phyloP scores from a whole-genome alignment of 1,139 yeast genomes.

The Debaryomyces subglobosus region DNA sequence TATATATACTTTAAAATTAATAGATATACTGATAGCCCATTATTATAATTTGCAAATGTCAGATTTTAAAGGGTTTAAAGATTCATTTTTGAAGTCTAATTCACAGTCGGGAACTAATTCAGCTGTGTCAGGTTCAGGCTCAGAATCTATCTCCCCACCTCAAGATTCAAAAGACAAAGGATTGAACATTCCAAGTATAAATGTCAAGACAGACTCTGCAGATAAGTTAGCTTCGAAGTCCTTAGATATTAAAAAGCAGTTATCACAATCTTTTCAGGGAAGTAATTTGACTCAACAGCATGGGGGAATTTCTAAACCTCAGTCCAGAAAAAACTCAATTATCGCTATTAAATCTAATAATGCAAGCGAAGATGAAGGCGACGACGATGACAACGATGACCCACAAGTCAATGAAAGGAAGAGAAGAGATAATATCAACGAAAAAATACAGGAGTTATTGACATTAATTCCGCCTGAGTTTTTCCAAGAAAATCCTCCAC shows the following conservation, averaged over 20 bases:
- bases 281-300: conserved; percentile 20
- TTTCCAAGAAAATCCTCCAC: conserved; percentile 34
- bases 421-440: conserved; percentile 87
- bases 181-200: conserved; percentile 31
- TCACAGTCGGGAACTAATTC: conserved; percentile 20
- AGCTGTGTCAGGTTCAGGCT: conserved; percentile 21
- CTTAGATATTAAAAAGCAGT: conserved; percentile 43
- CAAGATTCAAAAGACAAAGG: conserved; percentile 22
- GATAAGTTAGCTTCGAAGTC: conserved; percentile 35
- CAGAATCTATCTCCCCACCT: conserved; percentile 21
- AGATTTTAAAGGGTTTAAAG: conserved; percentile 28
- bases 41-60: conserved; percentile 17
- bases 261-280: conserved; percentile 44
- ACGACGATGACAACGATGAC: conserved; percentile 34
- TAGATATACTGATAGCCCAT: neutral
- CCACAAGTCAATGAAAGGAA: conserved; percentile 59
- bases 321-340: conserved; percentile 41
- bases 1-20: neutral
- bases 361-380: conserved; percentile 34
- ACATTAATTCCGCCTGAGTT: conserved; percentile 67
- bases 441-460: conserved; percentile 80
- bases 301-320: conserved; percentile 47
- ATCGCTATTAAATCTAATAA: conserved; percentile 32
- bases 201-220: conserved; percentile 33
- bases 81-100: conserved; percentile 22